Percentiles rank a stretch among this genome's conserved stretches.
Evolutionary conservation across 257 asterid genomes (phyloP).

Genomic region (Petunia axillaris): DNA sequence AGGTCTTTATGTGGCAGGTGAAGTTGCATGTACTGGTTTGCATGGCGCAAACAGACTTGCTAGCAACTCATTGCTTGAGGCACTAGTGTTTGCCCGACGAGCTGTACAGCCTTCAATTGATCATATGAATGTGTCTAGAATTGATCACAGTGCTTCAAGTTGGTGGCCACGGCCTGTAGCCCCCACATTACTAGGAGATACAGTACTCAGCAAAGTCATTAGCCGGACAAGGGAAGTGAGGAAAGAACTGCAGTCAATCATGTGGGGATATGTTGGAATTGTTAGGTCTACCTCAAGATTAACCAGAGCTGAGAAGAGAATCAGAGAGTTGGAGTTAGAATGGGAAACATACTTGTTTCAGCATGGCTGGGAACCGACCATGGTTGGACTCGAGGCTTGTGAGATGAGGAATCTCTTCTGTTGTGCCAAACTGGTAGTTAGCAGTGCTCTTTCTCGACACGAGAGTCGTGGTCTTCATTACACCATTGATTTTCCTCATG

Average conservation of each 20-base stretch:
- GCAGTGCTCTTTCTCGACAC: constrained; percentile 87
- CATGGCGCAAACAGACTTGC: constrained; percentile 98
- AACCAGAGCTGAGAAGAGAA: constrained; percentile 71
- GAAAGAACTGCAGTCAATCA: constrained; percentile 65
- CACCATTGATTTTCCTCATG: constrained; percentile 69
- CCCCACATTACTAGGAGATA: constrained; percentile 59
- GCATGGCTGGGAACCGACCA: constrained; percentile 90
- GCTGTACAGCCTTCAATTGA: constrained; percentile 87
- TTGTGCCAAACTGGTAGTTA: constrained; percentile 87
- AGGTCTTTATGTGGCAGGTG: constrained; percentile 94
- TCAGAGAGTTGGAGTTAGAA: constrained; percentile 76
- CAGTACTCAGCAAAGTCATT: constrained; percentile 39
- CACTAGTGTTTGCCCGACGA: constrained; percentile 89
- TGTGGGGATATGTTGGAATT: constrained; percentile 94
- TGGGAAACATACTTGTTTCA: constrained; percentile 90
- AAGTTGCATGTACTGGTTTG: constrained; percentile 95
- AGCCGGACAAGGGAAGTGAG: constrained; percentile 68
- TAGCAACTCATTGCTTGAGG: constrained; percentile 92
- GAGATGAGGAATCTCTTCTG: constrained; percentile 96
- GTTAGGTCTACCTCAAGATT: constrained; percentile 84
- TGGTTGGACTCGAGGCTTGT: constrained; percentile 89
- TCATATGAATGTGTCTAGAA: constrained; percentile 49
- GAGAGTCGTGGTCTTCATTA: constrained; percentile 97
- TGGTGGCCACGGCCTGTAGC: constrained; percentile 69
- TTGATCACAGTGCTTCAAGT: constrained; percentile 44